Evolutionary conservation across 352 stramenopile genomes (phyloP), one percentile per base, ranked within the genome.

Genomic region (Globisporangium spinosum): DNA sequence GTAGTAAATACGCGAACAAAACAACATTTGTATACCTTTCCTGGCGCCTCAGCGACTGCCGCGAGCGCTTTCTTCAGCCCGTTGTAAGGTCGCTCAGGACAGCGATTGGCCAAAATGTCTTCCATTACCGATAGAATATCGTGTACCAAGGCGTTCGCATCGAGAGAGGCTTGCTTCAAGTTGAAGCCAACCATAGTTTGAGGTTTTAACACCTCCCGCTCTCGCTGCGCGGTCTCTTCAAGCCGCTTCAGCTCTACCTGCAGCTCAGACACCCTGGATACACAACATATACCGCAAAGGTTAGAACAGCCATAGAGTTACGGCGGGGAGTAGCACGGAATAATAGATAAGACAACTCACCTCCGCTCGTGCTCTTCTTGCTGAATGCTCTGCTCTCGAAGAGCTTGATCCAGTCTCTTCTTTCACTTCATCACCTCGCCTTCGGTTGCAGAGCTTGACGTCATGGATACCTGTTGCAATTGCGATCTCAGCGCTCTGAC

Each of bases 21-120:
- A 10, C 12, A 25, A 25, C 27, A 38, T 5, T 45, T 9, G 51
- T 45, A 0, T 68, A 94, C 84, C 76, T 91, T 94, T 7, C 84
- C 86, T 1, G 86, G 84, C 3, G 82, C 67, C 58, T 94, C 86
- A 9, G 84, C 79, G 2, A 93, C 79, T 7, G 78, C 73, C 40
- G 81, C 84, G 32, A 94, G 69, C 20, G 86, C 82, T 65, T 94
- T 94, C 64, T 93, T 94, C 45, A 94, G 77, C 0, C 86, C 84
- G 45, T 92, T 91, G 62, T 92, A 94, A 3, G 86, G 86, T 32
- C 83, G 64, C 27, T 88, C 76, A 17, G 83, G 72, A 29, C 80
- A 94, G 23, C 86, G 73, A 58, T 59, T 74, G 8, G 58, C 67
- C 23, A 94, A 58, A 64, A 92, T 91, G 15, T 85, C 78, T 27